Base-by-base conservation (phyloP, 169 alveolate genomes). In the Miamiensis avidus region DNA sequence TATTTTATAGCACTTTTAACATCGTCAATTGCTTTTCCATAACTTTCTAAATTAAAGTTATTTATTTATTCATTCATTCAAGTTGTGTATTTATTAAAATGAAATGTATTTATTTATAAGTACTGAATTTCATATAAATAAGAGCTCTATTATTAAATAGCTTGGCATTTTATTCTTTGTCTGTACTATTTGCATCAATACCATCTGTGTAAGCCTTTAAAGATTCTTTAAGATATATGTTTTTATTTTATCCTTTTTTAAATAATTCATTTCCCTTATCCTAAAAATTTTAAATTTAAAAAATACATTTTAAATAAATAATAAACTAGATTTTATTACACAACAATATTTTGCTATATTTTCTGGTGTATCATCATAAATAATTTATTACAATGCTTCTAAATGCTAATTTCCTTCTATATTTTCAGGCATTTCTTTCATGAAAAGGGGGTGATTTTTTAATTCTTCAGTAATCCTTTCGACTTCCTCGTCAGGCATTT, bases 311-410 rank as follows among this genome's bases (percentile, higher is more conserved):
- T 49, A 11, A 11, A 11, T 49, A 49, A 49, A 11, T 49, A 49
- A 49, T 11, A 49, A 49, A 49, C 69, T 49, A 49, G 20, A 11
- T 11, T 49, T 29, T 75, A 25, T 34, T 78, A 82, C 86, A 11
- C 65, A 74, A 31, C 65, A 75, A 33, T 34, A 29, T 64, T 82
- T 65, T 31, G 90, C 90, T 25, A 81, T 81, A 64, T 86, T 86
- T 74, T 81, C 86, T 33, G 90, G 90, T 4, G 82, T 75, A 86
- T 86, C 90, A 81, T 86, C 90, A 81, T 81, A 86, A 64, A 74
- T 26, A 0, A 86, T 33, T 31, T 81, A 79, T 86, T 86, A 75
- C 6, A 86, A 34, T 27, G 90, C 90, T 49, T 34, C n/a, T 31
- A 86, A 75, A 32, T 86, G 87, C 20, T 86, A 84, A 75, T 86